These are phyloP conservation scores for Fusarium foetens DNA, from an alignment of 2,329 filamentous ascomycete species.

Conservation along the genomic window DNA sequence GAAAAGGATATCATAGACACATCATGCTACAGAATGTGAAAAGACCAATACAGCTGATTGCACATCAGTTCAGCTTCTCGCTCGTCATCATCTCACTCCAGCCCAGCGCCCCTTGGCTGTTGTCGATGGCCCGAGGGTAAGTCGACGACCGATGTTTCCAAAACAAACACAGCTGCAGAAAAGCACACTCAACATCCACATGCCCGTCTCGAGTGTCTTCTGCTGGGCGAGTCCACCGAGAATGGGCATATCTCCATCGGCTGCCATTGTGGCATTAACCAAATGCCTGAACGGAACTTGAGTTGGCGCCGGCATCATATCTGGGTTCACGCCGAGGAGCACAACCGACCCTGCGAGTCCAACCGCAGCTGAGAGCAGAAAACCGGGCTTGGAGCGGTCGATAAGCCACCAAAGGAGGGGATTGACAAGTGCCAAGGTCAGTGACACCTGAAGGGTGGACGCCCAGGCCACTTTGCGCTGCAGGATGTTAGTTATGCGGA, in stretches of 20 bases:
- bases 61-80: neutral
- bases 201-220: constrained; percentile 75
- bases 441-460: constrained; percentile 90
- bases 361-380: constrained; percentile 80
- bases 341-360: constrained; percentile 78
- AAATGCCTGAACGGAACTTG: constrained; percentile 43
- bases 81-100: constrained; percentile 49
- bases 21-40: constrained; percentile 7
- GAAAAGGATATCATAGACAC: constrained; percentile 10
- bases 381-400: constrained; percentile 86
- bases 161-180: constrained; percentile 97
- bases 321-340: constrained; percentile 79
- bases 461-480: constrained; percentile 92
- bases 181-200: constrained; percentile 92
- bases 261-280: constrained; percentile 16
- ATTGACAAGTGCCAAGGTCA: constrained; percentile 90
- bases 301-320: constrained; percentile 77
- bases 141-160: constrained; percentile 88
- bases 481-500: constrained; percentile 24
- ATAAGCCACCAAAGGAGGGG: constrained; percentile 96
- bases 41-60: neutral
- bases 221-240: constrained; percentile 67
- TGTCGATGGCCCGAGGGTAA: constrained; percentile 67
- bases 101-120: constrained; percentile 59
- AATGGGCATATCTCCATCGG: constrained; percentile 26